Conservation (phyloP, 371 early-diverging fungal species). For the Dipsacomyces acuminosporus region DNA sequence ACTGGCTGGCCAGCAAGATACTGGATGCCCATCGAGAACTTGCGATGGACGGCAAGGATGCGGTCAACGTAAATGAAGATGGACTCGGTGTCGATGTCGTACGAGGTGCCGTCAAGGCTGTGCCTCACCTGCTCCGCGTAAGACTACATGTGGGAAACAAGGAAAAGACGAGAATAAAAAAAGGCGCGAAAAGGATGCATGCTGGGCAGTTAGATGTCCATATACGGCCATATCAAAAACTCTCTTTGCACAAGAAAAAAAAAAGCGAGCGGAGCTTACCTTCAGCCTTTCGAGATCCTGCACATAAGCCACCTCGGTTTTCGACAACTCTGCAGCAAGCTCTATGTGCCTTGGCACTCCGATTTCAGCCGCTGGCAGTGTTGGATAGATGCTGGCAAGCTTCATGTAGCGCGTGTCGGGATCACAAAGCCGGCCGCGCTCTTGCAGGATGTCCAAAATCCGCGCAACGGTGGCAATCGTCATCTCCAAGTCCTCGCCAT, state of each 20-base stretch:
- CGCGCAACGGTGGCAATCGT: slow-evolving; percentile 13
- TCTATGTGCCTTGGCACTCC: slow-evolving; percentile 20
- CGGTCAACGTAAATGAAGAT: slow-evolving; percentile 23
- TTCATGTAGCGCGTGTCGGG: slow-evolving; percentile 29
- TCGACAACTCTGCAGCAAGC: slow-evolving; percentile 33
- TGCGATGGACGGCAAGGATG: slow-evolving; percentile 25
- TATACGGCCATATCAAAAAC: neutral
- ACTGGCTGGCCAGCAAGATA: slow-evolving; percentile 31
- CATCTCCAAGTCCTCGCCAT: slow-evolving; percentile 20
- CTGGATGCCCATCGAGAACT: slow-evolving; percentile 38
- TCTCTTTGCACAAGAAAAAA: no score
- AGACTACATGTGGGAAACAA: neutral
- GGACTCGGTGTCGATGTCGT: slow-evolving; percentile 12
- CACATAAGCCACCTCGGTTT: slow-evolving; percentile 41
- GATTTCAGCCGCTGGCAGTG: neutral
- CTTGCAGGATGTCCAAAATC: slow-evolving; percentile 29
- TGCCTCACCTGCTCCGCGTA: slow-evolving; percentile 18
- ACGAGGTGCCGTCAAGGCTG: slow-evolving; percentile 5
- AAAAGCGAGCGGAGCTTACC: slow-evolving; percentile 2
- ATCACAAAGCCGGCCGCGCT: slow-evolving; percentile 12
- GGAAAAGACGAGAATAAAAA: no score
- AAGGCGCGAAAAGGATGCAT: neutral
- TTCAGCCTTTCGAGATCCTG: slow-evolving; percentile 39
- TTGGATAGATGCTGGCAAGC: slow-evolving; percentile 32
- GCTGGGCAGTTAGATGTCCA: neutral